A percentile compares a stretch with the other conserved stretches of the same genome.
Evolutionary conservation across 73 alveolate genomes (phyloP).

Genomic region (Uronychia setigera): DNA sequence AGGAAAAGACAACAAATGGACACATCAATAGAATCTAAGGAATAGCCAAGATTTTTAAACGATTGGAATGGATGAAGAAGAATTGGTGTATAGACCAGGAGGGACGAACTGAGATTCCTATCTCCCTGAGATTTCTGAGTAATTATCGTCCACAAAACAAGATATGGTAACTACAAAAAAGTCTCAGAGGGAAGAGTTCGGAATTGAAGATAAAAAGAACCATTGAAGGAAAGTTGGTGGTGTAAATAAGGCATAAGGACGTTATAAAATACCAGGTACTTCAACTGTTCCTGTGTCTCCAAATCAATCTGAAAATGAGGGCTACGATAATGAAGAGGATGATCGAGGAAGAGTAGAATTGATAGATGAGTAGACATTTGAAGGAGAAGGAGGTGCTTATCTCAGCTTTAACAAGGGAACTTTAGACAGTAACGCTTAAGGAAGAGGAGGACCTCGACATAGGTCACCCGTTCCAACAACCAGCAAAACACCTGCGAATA

Average conservation of each 20-base stretch:
- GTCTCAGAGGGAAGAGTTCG: too few species aligned
- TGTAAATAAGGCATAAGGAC: neutral
- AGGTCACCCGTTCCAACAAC: too few species aligned
- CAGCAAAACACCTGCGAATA: too few species aligned
- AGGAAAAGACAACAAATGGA: too few species aligned
- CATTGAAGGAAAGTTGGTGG: neutral
- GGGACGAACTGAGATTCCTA: neutral
- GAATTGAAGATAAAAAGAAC: neutral
- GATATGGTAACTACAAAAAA: neutral
- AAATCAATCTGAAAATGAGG: neutral
- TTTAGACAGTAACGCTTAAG: neutral
- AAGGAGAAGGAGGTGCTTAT: neutral
- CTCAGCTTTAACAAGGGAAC: neutral
- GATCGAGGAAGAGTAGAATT: too few species aligned
- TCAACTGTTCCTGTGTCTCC: neutral
- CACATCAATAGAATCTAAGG: too few species aligned
- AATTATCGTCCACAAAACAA: neutral
- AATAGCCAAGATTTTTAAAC: neutral
- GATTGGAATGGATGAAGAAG: neutral
- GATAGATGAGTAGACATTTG: neutral
- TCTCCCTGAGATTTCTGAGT: neutral
- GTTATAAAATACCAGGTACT: neutral
- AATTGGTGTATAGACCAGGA: neutral
- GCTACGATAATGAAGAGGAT: too few species aligned
- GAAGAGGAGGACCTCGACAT: neutral